Evolutionary conservation across 805 yeast genomes (phyloP).

Genomic region (Yarrowia phangngaensis): DNA sequence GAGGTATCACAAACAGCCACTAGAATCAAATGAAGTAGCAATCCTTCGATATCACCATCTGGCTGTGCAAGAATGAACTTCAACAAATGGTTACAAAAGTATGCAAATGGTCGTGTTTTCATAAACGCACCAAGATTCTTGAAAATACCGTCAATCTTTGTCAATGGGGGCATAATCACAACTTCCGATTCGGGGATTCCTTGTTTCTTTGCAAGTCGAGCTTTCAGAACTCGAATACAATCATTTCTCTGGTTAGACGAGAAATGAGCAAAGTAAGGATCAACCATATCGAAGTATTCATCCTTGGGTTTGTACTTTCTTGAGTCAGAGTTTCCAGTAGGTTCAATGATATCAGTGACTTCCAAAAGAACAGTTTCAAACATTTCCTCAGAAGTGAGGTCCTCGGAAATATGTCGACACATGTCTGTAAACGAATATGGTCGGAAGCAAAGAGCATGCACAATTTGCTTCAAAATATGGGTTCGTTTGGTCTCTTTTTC

Average conservation of each 20-base stretch:
- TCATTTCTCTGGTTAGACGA: conserved; percentile 78
- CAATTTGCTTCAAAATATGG: conserved; percentile 63
- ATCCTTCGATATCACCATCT: conserved; percentile 8
- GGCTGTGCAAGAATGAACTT: conserved; percentile 5
- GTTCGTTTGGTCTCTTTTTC: conserved; percentile 48
- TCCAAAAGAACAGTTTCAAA: conserved; percentile 61
- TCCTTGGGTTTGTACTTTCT: conserved; percentile 68
- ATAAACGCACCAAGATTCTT: conserved; percentile 40
- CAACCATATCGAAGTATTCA: conserved; percentile 51
- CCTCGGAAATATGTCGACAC: conserved; percentile 68
- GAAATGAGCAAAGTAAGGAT: conserved; percentile 80
- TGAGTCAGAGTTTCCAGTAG: conserved; percentile 53
- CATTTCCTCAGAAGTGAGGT: conserved; percentile 62
- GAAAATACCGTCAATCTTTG: conserved; percentile 55
- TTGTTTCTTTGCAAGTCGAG: conserved; percentile 44
- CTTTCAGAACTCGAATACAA: conserved; percentile 62
- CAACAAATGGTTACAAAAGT: conserved; percentile 27
- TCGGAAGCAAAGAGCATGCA: conserved; percentile 77
- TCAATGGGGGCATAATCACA: conserved; percentile 53
- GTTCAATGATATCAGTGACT: conserved; percentile 60
- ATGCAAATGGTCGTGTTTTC: conserved; percentile 22
- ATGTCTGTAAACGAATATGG: conserved; percentile 69
- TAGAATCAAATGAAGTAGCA: conserved; percentile 8
- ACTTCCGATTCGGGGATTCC: conserved; percentile 47
- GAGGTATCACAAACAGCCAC: conserved; percentile 11